These are phyloP conservation scores for Eutrema salsugineum DNA, from an alignment of 441 rosid genomes.

Conservation along the genomic window DNA sequence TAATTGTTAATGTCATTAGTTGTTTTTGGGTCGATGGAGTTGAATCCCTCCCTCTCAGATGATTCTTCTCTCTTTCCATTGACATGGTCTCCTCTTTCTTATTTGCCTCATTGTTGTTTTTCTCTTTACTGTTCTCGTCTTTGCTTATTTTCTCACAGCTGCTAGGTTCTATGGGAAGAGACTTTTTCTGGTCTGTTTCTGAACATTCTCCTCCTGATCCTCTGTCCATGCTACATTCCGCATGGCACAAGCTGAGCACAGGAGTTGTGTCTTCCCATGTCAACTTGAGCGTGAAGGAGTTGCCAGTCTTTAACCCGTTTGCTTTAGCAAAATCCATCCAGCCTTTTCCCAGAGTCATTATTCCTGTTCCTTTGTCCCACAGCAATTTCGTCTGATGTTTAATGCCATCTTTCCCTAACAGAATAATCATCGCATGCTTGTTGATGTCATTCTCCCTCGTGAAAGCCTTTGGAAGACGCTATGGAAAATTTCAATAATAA, in stretches of 20 bases:
- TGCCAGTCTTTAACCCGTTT: background rate
- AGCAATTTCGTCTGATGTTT: background rate
- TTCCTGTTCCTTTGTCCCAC: background rate
- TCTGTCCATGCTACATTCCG: background rate
- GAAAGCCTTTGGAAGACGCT: background rate
- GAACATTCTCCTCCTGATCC: background rate
- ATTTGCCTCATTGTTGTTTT: background rate
- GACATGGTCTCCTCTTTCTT: background rate
- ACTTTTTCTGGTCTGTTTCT: background rate
- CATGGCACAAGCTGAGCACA: background rate
- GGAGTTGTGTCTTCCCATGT: constrained; percentile 4
- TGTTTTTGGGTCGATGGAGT: background rate
- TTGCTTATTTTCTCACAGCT: background rate
- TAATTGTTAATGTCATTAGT: background rate
- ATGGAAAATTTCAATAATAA: background rate
- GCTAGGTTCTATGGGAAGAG: background rate
- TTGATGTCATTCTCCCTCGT: background rate
- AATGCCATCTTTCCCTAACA: background rate
- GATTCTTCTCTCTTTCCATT: background rate
- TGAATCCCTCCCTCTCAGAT: background rate
- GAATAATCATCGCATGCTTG: background rate
- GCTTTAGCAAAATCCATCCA: background rate
- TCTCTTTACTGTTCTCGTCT: background rate
- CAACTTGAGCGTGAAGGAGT: background rate
- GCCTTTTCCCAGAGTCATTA: background rate